Conservation (phyloP, 176 grass and related monocot species). For the Phragmites australis region DNA sequence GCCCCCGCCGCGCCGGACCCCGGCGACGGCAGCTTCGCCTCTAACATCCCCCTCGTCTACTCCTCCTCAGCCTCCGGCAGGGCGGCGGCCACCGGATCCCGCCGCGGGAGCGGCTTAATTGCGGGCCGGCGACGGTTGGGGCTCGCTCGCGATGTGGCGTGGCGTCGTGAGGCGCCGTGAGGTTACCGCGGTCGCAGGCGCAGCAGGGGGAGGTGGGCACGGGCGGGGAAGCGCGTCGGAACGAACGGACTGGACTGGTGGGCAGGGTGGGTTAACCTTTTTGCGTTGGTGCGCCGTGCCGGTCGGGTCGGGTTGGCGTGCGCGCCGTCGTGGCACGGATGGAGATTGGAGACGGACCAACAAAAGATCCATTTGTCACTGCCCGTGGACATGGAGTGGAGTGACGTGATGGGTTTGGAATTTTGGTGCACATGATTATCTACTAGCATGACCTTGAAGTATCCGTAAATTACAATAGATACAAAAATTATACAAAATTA, state of each 20-base stretch:
- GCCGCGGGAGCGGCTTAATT: constrained; percentile 39
- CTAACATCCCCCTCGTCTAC: constrained; percentile 36
- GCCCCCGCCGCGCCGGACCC: constrained; percentile 19
- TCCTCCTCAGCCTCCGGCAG: not conserved
- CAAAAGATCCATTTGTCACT: not conserved
- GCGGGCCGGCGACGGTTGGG: constrained; percentile 45
- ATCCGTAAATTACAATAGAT: no score
- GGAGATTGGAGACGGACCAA: not conserved
- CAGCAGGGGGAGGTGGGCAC: not conserved
- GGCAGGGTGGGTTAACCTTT: constrained; percentile 12
- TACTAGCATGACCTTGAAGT: not conserved
- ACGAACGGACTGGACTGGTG: not conserved
- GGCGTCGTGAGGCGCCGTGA: constrained; percentile 4
- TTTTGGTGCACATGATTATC: not conserved
- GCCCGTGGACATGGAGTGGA: not conserved
- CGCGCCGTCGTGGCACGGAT: not conserved
- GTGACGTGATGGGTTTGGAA: constrained; percentile 31
- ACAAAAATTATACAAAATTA: no score
- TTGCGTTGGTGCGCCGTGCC: constrained; percentile 39
- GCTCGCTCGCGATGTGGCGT: constrained; percentile 38
- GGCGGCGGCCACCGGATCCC: constrained; percentile 32
- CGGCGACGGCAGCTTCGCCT: constrained; percentile 58
- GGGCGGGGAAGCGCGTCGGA: constrained; percentile 19
- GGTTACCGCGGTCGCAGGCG: constrained; percentile 23
- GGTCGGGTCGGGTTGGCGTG: constrained; percentile 20